Conservation (phyloP, 1,284 basidiomycete species). For the Ustilago xerochloae region DNA sequence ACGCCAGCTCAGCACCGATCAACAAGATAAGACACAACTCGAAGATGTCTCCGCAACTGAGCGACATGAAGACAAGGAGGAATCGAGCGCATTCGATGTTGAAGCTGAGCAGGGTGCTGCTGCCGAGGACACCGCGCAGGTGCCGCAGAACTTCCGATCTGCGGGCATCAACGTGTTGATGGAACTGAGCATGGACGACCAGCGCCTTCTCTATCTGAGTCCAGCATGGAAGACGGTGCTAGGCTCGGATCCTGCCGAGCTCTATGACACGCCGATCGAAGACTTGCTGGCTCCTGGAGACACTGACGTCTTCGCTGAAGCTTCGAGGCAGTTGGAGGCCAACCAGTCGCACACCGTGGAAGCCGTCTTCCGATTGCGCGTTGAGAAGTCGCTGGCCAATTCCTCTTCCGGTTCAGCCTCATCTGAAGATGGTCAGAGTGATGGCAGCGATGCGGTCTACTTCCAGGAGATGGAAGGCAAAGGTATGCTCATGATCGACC, state of each 20-base stretch:
- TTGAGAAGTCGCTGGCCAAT: constrained; percentile 70
- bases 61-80: background rate
- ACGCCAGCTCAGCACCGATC: constrained; percentile 16
- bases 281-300: constrained; percentile 85
- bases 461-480: constrained; percentile 95
- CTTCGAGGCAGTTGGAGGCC: constrained; percentile 83
- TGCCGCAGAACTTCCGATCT: constrained; percentile 30
- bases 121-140: background rate
- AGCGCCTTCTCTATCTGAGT: constrained; percentile 88
- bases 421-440: constrained; percentile 61
- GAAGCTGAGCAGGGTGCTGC: background rate
- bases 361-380: constrained; percentile 84
- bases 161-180: constrained; percentile 73
- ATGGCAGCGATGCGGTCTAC: constrained; percentile 69
- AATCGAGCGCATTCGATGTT: background rate
- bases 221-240: constrained; percentile 92
- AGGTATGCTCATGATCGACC: constrained; percentile 97
- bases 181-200: constrained; percentile 92
- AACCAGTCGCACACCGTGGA: constrained; percentile 96
- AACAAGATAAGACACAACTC: background rate
- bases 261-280: constrained; percentile 84
- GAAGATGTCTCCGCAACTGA: background rate
- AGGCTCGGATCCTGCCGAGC: constrained; percentile 82
- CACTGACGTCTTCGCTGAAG: constrained; percentile 85
- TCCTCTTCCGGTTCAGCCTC: constrained; percentile 72